Conservation (phyloP, 2,329 filamentous ascomycete genomes). For the Sclerotiophoma versabilis region DNA sequence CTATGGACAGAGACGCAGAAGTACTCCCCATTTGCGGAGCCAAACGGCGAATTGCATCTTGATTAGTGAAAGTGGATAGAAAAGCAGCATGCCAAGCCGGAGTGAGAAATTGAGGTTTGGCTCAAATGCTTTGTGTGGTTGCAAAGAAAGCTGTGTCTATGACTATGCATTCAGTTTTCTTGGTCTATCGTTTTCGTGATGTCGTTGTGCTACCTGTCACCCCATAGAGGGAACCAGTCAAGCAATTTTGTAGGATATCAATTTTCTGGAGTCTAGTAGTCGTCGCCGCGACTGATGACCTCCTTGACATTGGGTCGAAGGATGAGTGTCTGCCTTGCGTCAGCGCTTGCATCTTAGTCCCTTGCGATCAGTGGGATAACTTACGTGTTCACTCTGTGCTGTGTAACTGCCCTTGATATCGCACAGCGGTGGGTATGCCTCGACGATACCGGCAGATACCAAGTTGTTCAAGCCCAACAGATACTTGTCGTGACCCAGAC, state of each 20-base stretch:
- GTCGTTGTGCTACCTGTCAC: slow-evolving; percentile 2
- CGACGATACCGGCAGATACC: slow-evolving; percentile 81
- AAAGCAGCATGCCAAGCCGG: neutral
- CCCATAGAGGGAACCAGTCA: neutral
- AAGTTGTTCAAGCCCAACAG: slow-evolving; percentile 88
- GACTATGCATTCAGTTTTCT: neutral
- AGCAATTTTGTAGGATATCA: neutral
- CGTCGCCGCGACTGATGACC: slow-evolving; percentile 84
- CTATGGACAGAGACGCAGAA: slow-evolving; percentile 47
- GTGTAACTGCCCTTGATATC: slow-evolving; percentile 96
- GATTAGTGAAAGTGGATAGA: slow-evolving; percentile 15
- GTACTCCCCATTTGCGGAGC: slow-evolving; percentile 46
- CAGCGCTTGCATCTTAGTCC: slow-evolving; percentile 10
- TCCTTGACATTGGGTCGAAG: slow-evolving; percentile 70
- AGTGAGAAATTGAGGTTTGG: neutral
- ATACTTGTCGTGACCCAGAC: slow-evolving; percentile 94
- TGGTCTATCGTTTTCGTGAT: slow-evolving; percentile 10
- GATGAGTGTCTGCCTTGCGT: slow-evolving; percentile 43
- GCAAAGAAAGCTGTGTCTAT: neutral
- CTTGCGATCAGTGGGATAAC: slow-evolving; percentile 45
- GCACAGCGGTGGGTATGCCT: slow-evolving; percentile 86
- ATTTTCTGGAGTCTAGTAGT: slow-evolving; percentile 66
- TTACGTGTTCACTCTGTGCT: slow-evolving; percentile 92
- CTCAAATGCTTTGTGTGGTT: neutral
- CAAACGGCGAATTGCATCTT: slow-evolving; percentile 37